Evolutionary conservation across 495 filamentous ascomycete species (phyloP).

Genomic region (Aspergillus sparsus): DNA sequence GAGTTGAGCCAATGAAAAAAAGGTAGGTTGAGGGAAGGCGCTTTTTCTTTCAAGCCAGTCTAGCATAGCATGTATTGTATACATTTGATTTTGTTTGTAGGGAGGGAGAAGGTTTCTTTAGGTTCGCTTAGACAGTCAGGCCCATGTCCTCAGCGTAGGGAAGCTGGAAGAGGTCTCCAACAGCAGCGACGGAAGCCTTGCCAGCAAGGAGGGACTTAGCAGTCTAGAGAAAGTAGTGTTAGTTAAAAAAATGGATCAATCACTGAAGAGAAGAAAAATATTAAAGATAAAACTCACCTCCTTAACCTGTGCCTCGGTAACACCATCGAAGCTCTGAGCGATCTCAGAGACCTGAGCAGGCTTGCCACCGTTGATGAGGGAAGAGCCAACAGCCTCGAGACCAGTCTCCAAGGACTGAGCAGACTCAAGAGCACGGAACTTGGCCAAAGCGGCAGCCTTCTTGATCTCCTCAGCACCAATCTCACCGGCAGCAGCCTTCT

Average conservation of each 20-base stretch:
- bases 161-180: conserved; percentile 84
- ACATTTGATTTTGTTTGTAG: conserved; percentile 28
- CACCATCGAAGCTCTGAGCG: conserved; percentile 73
- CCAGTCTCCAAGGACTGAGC: conserved; percentile 71
- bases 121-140: conserved; percentile 73
- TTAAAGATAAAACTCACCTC: conserved; percentile 60
- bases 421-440: conserved; percentile 86
- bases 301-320: conserved; percentile 83
- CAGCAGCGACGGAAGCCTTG: conserved; percentile 84
- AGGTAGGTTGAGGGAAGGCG: conserved; percentile 5
- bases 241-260: conserved; percentile 6
- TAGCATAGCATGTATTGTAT: conserved; percentile 50
- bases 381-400: conserved; percentile 70
- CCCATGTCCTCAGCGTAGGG: conserved; percentile 94
- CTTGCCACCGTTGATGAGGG: conserved; percentile 76
- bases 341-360: conserved; percentile 84
- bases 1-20: too few species aligned
- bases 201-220: conserved; percentile 81
- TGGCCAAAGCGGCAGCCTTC: conserved; percentile 89
- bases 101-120: conserved; percentile 2
- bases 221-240: conserved; percentile 50
- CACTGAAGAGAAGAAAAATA: not conserved
- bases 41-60: conserved; percentile 40
- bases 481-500: conserved; percentile 72
- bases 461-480: conserved; percentile 80